Evolutionary conservation across 306 rosid genomes (phyloP), one percentile per base, ranked within the genome.

Genomic region (Rosa chinensis): DNA sequence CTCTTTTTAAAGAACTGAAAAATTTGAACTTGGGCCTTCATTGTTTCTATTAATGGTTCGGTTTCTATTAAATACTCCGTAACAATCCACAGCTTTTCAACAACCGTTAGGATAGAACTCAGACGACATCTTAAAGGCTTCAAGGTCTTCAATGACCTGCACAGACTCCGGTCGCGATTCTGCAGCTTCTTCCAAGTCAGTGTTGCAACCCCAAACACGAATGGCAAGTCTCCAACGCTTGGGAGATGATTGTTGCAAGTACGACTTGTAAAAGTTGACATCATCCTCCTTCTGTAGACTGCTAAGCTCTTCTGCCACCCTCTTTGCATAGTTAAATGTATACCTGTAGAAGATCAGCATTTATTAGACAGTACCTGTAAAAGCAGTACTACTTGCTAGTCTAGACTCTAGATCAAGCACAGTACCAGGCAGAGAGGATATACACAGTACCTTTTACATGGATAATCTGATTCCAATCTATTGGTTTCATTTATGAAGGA

Each of bases 201-300:
- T 83, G 82, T 87, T 86, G 89, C 97, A 89, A 82, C 98, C 97
- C 99, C 28, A 94, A 73, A 94, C 85, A 52, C 95, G 90, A 74
- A 89, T 77, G 0, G 88, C 84, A 4, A 94, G 92, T 59, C 92
- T 83, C 55, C 97, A 81, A 78, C 97, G 88, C 32, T 85, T 87
- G 1, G 93, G 89, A 68, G 97, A 92, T 5, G 97, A 66, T 5
- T 56, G 83, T 55, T 85, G 90, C 44, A 94, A 49, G 75, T 91
- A 94, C 5, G 74, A 84, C 67, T 74, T 85, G 86, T 89, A 92
- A 91, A 92, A 94, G 80, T 91, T 82, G 77, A 92, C 56, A 55
- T 91, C 83, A 44, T 94, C 97, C 25, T 79, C 78, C 87, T 25
- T 25, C 28, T 91, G 81, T 78, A 92, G 80, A 86, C 83, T 83